phyloP scores from a whole-genome alignment of 148 eudicot species.

The Spergularia bocconei region DNA sequence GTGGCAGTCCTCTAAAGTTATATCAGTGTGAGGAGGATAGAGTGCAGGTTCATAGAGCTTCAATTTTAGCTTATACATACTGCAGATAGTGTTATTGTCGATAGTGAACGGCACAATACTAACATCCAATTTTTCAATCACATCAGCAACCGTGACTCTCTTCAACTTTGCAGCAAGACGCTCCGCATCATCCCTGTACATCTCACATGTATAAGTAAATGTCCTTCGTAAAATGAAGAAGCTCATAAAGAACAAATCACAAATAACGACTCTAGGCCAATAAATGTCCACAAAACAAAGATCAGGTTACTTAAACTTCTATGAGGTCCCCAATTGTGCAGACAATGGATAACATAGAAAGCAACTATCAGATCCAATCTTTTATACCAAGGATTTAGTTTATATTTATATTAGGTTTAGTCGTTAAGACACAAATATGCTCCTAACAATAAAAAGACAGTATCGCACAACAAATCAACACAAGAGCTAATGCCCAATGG shows the following conservation, averaged over 20 bases:
- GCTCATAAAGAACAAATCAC: conserved; percentile 1
- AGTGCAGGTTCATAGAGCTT: conserved; percentile 56
- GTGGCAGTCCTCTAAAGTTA: conserved; percentile 53
- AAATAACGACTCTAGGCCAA: background rate
- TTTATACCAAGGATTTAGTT: background rate
- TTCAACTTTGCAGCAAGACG: conserved; percentile 55
- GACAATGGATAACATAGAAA: background rate
- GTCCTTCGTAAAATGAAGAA: background rate
- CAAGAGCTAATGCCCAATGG: background rate
- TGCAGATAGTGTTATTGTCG: conserved; percentile 27
- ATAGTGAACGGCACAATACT: conserved; percentile 44
- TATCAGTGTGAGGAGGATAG: conserved; percentile 41
- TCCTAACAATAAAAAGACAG: background rate
- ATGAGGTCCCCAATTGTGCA: background rate
- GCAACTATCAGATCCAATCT: background rate
- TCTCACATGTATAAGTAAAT: background rate
- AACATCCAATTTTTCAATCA: conserved; percentile 75
- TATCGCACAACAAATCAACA: background rate
- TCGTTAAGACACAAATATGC: background rate
- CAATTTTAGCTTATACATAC: conserved; percentile 69
- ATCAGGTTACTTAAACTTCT: background rate
- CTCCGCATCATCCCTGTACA: conserved; percentile 73
- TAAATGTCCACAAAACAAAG: background rate
- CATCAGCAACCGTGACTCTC: conserved; percentile 71
- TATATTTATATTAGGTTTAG: background rate